Evolutionary conservation across 768 basidiomycete species (phyloP).

Genomic region (Suillus tomentosus): DNA sequence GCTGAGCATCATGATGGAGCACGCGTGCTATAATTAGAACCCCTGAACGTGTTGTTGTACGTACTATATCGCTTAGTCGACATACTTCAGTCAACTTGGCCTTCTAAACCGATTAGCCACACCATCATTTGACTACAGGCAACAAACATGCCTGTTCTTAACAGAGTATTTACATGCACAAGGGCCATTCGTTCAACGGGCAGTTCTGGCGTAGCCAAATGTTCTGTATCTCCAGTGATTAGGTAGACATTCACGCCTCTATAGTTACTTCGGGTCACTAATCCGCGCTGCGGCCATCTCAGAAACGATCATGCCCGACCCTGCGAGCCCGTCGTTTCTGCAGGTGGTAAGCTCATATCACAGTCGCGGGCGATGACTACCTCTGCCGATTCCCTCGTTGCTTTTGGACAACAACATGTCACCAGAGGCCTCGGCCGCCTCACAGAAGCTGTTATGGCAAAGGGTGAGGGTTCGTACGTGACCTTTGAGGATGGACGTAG

Average conservation of each 20-base stretch:
- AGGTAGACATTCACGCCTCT: constrained; percentile 1
- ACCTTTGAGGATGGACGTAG: constrained; percentile 69
- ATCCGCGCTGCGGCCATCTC: neutral
- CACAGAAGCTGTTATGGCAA: constrained; percentile 59
- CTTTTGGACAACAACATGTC: constrained; percentile 46
- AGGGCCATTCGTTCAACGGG: constrained; percentile 8
- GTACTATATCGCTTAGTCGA: neutral
- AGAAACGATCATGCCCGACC: neutral
- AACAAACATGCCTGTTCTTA: constrained; percentile 8
- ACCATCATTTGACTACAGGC: neutral
- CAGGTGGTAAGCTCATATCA: neutral
- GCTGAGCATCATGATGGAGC: too few species aligned
- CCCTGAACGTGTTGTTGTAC: neutral
- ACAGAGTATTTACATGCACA: constrained; percentile 8
- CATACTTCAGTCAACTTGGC: constrained; percentile 1
- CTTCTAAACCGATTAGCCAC: neutral
- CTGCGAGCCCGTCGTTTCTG: neutral
- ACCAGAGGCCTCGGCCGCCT: constrained; percentile 45
- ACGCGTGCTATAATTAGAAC: neutral
- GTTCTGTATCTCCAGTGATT: neutral
- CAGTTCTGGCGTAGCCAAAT: constrained; percentile 1
- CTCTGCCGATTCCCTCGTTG: constrained; percentile 26
- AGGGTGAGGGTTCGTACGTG: constrained; percentile 75
- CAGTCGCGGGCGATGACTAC: constrained; percentile 24
- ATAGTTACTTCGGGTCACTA: neutral